phyloP scores from a whole-genome alignment of 768 basidiomycete genomes.

The Saitozyma podzolica region DNA sequence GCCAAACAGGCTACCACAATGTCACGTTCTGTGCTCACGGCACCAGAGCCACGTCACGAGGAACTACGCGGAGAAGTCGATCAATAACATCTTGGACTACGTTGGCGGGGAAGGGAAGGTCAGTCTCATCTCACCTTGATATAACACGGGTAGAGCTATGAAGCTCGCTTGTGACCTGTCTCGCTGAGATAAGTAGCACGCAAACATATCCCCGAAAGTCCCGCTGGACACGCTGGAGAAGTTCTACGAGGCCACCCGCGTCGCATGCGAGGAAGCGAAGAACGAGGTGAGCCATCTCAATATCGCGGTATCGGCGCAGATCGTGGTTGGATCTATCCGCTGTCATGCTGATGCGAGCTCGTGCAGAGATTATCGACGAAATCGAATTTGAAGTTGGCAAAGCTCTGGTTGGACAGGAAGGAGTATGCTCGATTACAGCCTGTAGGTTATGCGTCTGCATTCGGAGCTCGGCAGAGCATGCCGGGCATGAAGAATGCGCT shows the following conservation, averaged over 20 bases:
- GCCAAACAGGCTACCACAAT: too few relatives aligned
- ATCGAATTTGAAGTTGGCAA: conserved; percentile 94
- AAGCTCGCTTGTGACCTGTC: conserved; percentile 54
- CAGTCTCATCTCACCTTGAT: conserved; percentile 56
- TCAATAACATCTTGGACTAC: conserved; percentile 97
- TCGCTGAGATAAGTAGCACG: conserved; percentile 32
- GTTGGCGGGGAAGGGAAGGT: conserved; percentile 78
- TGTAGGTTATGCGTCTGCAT: conserved; percentile 58
- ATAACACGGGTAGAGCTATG: conserved; percentile 59
- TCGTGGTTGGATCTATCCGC: neutral
- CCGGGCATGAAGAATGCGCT: conserved; percentile 3
- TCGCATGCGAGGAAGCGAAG: conserved; percentile 86
- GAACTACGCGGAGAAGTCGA: conserved; percentile 87
- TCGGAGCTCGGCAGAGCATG: neutral
- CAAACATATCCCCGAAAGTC: conserved; percentile 47
- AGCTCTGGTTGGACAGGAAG: conserved; percentile 92
- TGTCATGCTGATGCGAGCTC: neutral
- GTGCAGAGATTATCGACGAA: conserved; percentile 83
- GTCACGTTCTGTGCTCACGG: too few relatives aligned
- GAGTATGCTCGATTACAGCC: conserved; percentile 82
- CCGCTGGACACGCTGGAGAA: conserved; percentile 81
- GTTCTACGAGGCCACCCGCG: conserved; percentile 92
- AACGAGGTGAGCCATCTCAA: conserved; percentile 70
- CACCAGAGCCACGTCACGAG: conserved; percentile 45
- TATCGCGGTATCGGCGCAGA: conserved; percentile 5